These are phyloP conservation scores for Theobroma grandiflorum DNA, from an alignment of 441 rosid genomes.

Conservation along the genomic window DNA sequence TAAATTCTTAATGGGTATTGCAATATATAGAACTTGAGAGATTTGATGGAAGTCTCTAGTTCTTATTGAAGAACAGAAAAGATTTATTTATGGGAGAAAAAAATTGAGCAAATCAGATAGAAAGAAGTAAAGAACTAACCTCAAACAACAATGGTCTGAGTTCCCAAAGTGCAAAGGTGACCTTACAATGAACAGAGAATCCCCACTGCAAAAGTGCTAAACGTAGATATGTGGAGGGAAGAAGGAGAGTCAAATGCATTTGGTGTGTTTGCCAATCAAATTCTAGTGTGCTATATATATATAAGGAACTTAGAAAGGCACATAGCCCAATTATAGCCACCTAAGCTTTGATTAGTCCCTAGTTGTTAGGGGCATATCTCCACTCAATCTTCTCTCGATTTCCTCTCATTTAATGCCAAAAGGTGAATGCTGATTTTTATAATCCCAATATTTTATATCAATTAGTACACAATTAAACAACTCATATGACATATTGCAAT, in stretches of 20 bases:
- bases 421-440: constrained; percentile 26
- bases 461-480: not conserved
- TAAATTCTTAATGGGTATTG: too few relatives aligned
- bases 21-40: too few relatives aligned
- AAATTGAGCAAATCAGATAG: not conserved
- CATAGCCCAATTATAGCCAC: constrained; percentile 28
- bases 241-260: not conserved
- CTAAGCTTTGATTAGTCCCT: constrained; percentile 38
- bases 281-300: not conserved
- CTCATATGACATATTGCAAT: constrained; percentile 11
- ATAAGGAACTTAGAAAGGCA: not conserved
- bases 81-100: not conserved
- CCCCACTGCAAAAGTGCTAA: not conserved
- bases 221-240: not conserved
- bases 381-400: constrained; percentile 50
- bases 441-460: not conserved
- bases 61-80: too few relatives aligned
- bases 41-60: too few relatives aligned
- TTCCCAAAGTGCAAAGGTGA: not conserved
- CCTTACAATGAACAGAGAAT: constrained; percentile 9
- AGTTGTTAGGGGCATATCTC: constrained; percentile 43
- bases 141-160: constrained; percentile 11
- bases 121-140: constrained; percentile 24
- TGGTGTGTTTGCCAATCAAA: not conserved
- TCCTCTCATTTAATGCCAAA: constrained; percentile 49